A percentile compares a stretch with the other conserved stretches of the same genome.
These are phyloP conservation scores for Auxenochlorella pyrenoidosa DNA, from an alignment of 139 green algal species.

Conservation along the genomic window DNA sequence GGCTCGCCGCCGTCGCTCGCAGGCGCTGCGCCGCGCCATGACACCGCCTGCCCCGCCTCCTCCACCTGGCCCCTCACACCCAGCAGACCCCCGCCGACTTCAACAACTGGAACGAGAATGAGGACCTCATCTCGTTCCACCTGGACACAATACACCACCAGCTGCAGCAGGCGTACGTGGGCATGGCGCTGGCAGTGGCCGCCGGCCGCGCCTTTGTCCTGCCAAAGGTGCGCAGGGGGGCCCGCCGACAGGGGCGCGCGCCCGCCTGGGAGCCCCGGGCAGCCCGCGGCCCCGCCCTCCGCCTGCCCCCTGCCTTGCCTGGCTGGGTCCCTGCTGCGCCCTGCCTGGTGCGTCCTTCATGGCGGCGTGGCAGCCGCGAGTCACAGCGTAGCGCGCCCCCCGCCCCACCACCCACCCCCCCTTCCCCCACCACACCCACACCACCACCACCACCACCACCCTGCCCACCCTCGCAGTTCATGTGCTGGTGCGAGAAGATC, in stretches of 20 bases:
- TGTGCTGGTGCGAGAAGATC: slow-evolving; percentile 61
- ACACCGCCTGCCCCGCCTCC: too few relatives aligned
- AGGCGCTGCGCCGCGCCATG: too few relatives aligned
- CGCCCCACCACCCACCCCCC: too few relatives aligned
- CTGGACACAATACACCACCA: slow-evolving; percentile 14
- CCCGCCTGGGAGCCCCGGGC: too few relatives aligned
- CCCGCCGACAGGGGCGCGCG: too few relatives aligned
- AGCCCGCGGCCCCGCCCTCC: too few relatives aligned
- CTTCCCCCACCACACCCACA: neutral
- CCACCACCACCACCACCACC: neutral
- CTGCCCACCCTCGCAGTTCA: slow-evolving; percentile 36
- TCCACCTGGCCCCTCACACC: neutral
- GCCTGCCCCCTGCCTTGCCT: too few relatives aligned
- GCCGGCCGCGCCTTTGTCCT: neutral
- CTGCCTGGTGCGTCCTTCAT: too few relatives aligned
- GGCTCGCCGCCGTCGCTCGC: too few relatives aligned
- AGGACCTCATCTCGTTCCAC: slow-evolving; percentile 37
- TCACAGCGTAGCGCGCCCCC: too few relatives aligned
- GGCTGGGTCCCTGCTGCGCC: too few relatives aligned
- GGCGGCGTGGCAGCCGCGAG: too few relatives aligned
- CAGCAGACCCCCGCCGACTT: neutral
- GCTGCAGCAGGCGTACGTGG: slow-evolving; percentile 48
- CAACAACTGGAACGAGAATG: slow-evolving; percentile 27
- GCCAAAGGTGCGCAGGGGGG: neutral
- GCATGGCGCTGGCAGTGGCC: slow-evolving; percentile 16